Percentiles rank a stretch among this genome's conserved stretches.
Conservation (phyloP, 768 basidiomycete genomes). For the Amanita jacksonii region DNA sequence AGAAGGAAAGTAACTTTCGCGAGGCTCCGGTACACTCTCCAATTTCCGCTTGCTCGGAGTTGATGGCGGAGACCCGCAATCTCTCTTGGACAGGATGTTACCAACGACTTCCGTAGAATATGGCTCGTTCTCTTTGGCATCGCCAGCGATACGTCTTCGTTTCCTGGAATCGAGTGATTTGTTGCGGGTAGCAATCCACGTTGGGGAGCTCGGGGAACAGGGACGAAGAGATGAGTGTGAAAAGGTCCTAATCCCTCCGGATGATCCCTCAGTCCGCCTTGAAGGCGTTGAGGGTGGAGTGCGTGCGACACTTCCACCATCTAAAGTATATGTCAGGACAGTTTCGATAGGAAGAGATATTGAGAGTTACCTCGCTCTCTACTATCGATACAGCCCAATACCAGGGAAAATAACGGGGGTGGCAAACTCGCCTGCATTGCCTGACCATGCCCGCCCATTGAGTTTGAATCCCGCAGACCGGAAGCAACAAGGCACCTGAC, state of each 20-base stretch:
- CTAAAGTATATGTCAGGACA: no score
- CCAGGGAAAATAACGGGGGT: conserved; percentile 13
- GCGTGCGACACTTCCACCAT: no score
- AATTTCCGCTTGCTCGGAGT: conserved; percentile 36
- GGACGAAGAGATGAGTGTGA: conserved; percentile 20
- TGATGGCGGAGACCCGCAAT: neutral
- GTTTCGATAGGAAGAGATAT: no score
- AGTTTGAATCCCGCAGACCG: no score
- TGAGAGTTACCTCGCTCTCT: conserved; percentile 1
- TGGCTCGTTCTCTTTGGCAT: conserved; percentile 50
- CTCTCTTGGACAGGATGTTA: neutral
- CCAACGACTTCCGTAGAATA: conserved; percentile 7
- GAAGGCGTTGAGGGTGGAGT: no score
- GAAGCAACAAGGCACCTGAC: conserved; percentile 17
- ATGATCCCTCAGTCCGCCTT: neutral
- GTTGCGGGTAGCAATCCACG: neutral
- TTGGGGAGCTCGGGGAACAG: conserved; percentile 12
- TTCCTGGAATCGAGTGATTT: neutral
- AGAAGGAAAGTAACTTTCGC: conserved; percentile 13
- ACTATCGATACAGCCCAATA: conserved; percentile 14
- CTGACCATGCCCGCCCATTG: no score
- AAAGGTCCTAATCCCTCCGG: neutral
- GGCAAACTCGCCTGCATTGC: neutral
- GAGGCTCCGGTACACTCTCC: conserved; percentile 17
- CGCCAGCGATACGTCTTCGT: conserved; percentile 4